Conservation (phyloP, 768 basidiomycete species). For the Cyclocybe cylindracea region DNA sequence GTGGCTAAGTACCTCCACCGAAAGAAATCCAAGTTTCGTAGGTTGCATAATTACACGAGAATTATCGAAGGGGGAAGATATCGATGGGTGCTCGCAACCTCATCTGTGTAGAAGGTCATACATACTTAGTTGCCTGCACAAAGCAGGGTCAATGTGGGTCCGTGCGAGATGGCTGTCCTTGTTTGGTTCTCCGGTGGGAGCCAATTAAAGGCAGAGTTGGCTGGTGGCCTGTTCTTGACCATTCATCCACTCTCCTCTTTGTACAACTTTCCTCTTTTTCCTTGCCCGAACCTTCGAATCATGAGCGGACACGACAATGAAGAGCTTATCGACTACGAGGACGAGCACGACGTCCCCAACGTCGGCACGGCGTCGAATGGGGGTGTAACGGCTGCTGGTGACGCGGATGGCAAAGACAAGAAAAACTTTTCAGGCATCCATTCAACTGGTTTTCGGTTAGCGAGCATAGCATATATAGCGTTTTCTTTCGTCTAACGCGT, state of each 20-base stretch:
- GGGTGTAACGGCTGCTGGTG: slow-evolving; percentile 46
- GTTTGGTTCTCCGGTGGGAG: slow-evolving; percentile 27
- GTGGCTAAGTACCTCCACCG: too few species aligned
- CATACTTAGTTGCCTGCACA: too few species aligned
- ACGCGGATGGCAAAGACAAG: slow-evolving; percentile 81
- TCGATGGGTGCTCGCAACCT: not conserved
- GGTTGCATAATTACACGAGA: too few species aligned
- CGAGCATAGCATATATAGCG: slow-evolving; percentile 6
- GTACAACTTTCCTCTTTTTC: slow-evolving; percentile 24
- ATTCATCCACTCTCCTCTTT: slow-evolving; percentile 25
- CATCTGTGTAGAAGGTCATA: not conserved
- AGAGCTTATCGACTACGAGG: slow-evolving; percentile 94
- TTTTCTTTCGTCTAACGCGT: slow-evolving; percentile 9
- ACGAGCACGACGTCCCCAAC: slow-evolving; percentile 79
- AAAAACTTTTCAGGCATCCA: slow-evolving; percentile 99
- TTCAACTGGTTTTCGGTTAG: slow-evolving; percentile 98
- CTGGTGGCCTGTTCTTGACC: slow-evolving; percentile 21
- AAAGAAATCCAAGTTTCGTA: too few species aligned
- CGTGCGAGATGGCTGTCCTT: slow-evolving; percentile 33
- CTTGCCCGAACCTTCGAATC: slow-evolving; percentile 23
- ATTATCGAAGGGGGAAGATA: too few species aligned
- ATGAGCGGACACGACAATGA: slow-evolving; percentile 89
- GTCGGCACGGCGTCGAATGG: slow-evolving; percentile 53
- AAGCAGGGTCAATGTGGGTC: slow-evolving; percentile 21
- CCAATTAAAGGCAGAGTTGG: slow-evolving; percentile 26